A percentile compares a stretch with the other conserved stretches of the same genome.
Conservation (phyloP, 208 protist species). For the Crithidia thermophila region DNA sequence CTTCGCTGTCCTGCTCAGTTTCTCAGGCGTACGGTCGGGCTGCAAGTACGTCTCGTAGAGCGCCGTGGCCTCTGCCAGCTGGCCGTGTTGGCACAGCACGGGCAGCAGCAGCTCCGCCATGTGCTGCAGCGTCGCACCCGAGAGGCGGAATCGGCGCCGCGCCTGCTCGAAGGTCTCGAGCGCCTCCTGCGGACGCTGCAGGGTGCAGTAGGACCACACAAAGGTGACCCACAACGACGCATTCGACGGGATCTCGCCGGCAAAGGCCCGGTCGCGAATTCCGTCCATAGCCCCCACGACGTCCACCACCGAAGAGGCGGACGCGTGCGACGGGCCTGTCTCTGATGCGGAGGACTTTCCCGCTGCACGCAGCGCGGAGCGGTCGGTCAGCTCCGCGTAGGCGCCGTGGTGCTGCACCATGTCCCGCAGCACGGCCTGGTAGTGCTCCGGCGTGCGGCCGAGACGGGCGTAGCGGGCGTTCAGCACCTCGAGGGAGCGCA, state of each 20-base stretch:
- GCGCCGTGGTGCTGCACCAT: constrained; percentile 49
- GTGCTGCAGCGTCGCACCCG: constrained; percentile 59
- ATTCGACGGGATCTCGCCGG: constrained; percentile 60
- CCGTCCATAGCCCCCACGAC: constrained; percentile 40
- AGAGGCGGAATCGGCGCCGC: constrained; percentile 47
- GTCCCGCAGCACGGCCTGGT: constrained; percentile 67
- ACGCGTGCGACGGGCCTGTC: no score
- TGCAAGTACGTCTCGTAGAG: constrained; percentile 46
- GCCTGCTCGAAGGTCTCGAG: constrained; percentile 65
- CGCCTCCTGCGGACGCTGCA: constrained; percentile 46
- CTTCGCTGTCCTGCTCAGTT: neutral
- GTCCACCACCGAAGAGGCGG: neutral
- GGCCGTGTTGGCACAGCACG: constrained; percentile 51
- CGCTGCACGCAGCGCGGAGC: no score
- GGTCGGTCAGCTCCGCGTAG: constrained; percentile 15
- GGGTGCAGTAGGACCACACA: constrained; percentile 69
- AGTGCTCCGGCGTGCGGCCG: constrained; percentile 72
- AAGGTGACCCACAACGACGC: constrained; percentile 74
- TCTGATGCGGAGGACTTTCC: no score
- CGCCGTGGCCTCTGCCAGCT: constrained; percentile 39
- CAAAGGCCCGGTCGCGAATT: constrained; percentile 72
- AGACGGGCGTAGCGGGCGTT: constrained; percentile 64
- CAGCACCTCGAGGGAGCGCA: constrained; percentile 82
- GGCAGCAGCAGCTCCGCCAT: constrained; percentile 71
- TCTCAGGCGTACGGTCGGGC: neutral